These are phyloP conservation scores for Corylus americana DNA, from an alignment of 306 rosid species.

Conservation along the genomic window DNA sequence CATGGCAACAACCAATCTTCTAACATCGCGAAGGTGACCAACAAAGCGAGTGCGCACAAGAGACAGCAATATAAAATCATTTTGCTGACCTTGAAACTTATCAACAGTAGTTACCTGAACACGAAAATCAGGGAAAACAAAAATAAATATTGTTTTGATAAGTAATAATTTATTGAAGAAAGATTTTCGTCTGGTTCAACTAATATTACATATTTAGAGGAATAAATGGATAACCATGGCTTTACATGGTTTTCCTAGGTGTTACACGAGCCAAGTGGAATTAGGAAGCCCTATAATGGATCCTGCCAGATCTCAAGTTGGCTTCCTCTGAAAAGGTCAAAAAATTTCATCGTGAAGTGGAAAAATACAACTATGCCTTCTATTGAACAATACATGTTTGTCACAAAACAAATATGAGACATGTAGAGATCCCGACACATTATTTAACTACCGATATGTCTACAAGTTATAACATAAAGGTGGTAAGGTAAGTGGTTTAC, in stretches of 20 bases:
- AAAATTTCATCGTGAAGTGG: not conserved
- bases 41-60: conserved; percentile 93
- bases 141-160: not conserved
- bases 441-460: not conserved
- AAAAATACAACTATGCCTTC: not conserved
- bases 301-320: not conserved
- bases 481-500: conserved; percentile 32
- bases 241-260: not conserved
- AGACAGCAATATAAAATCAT: conserved; percentile 89
- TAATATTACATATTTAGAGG: not conserved
- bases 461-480: not conserved
- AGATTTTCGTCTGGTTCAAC: not conserved
- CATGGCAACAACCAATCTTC: conserved; percentile 99
- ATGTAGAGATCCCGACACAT: not conserved
- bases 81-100: conserved; percentile 99
- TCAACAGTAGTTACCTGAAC: conserved; percentile 88
- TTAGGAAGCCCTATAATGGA: not conserved
- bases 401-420: not conserved
- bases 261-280: not conserved
- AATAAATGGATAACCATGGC: not conserved
- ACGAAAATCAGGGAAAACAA: conserved; percentile 14
- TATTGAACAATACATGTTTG: not conserved
- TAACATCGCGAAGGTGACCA: conserved; percentile 97
- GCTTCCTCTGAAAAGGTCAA: not conserved
- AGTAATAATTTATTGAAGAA: not conserved